Conservation (phyloP, 164 flowering plant genomes). For the Nelumbo lutea region DNA sequence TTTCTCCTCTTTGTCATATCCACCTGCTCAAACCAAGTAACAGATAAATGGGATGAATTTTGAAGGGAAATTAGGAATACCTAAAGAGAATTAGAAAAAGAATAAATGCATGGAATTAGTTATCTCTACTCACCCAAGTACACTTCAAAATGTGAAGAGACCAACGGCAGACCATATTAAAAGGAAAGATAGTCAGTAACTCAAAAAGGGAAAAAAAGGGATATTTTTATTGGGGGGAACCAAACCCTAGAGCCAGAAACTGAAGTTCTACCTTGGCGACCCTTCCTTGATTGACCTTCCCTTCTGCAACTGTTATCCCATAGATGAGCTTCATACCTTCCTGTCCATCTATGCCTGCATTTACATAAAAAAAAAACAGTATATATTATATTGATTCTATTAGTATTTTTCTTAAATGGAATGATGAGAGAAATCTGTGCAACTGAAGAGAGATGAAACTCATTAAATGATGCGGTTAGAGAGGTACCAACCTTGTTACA, state of each 20-base stretch:
- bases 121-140: constrained; percentile 57
- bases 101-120: not conserved
- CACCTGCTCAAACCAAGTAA: constrained; percentile 39
- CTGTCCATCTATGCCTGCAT: constrained; percentile 93
- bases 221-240: not conserved
- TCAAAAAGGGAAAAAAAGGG: not conserved
- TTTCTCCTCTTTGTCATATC: constrained; percentile 93
- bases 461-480: not conserved
- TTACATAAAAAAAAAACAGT: constrained; percentile 1
- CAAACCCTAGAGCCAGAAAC: not conserved
- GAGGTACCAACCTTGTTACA: constrained; percentile 60
- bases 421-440: too few species aligned
- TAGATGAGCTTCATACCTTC: constrained; percentile 93
- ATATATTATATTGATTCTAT: too few species aligned
- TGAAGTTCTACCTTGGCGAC: constrained; percentile 70
- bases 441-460: not conserved
- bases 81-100: not conserved
- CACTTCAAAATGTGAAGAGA: constrained; percentile 32
- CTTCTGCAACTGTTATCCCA: constrained; percentile 96
- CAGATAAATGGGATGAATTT: not conserved
- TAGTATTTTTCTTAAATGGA: too few species aligned
- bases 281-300: constrained; percentile 94
- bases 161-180: not conserved
- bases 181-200: constrained; percentile 6
- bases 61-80: too few species aligned